phyloP scores from a whole-genome alignment of 805 yeast species.

The Candida pseudoglaebosa region DNA sequence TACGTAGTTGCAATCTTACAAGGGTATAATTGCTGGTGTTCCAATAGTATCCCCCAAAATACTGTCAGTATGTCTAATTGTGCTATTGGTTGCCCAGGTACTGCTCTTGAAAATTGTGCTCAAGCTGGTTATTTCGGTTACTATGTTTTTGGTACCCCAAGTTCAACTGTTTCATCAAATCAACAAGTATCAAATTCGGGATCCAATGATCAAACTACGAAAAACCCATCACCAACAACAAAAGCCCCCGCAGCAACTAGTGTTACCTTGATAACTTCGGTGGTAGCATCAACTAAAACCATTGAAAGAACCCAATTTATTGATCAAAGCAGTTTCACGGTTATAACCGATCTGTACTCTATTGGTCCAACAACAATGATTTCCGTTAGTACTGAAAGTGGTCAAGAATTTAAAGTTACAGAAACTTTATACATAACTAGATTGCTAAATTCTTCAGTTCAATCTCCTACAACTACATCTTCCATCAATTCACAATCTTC shows the following conservation, averaged over 20 bases:
- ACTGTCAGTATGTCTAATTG: constrained; percentile 36
- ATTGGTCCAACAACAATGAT: constrained; percentile 28
- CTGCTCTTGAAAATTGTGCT: constrained; percentile 39
- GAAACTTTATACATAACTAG: constrained; percentile 13
- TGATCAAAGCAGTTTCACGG: constrained; percentile 1
- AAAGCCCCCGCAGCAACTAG: background rate
- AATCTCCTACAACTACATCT: constrained; percentile 9
- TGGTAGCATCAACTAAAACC: constrained; percentile 1
- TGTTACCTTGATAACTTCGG: constrained; percentile 1
- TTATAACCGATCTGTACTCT: background rate
- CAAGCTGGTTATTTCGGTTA: constrained; percentile 51
- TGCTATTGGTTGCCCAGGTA: constrained; percentile 41
- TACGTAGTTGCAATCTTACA: constrained; percentile 53
- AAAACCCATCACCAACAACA: background rate
- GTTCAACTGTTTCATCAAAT: constrained; percentile 12
- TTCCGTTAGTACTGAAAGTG: constrained; percentile 32
- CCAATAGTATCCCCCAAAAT: constrained; percentile 45
- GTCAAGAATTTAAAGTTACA: constrained; percentile 19
- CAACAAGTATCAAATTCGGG: constrained; percentile 11
- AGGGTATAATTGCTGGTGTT: constrained; percentile 57
- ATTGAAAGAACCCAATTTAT: background rate
- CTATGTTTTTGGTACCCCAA: constrained; percentile 29
- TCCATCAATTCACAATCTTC: constrained; percentile 8
- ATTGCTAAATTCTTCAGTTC: constrained; percentile 10
- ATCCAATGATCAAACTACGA: constrained; percentile 12